phyloP scores from a whole-genome alignment of 2,329 filamentous ascomycete species.

The Arthroderma sp. region DNA sequence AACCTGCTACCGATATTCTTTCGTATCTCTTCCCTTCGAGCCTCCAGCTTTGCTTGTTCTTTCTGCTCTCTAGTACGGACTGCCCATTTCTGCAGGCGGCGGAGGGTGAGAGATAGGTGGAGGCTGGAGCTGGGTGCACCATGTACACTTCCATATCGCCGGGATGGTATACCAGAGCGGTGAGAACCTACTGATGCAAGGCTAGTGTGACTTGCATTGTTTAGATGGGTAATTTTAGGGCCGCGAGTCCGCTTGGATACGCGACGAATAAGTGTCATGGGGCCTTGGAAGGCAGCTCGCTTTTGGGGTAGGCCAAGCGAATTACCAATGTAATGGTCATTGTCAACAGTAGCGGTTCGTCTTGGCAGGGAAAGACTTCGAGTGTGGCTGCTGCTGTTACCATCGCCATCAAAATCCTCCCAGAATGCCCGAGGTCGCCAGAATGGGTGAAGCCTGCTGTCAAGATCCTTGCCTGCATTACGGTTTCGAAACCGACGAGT shows the following conservation, averaged over 20 bases:
- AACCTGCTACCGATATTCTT: slow-evolving; percentile 39
- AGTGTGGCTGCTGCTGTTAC: slow-evolving; percentile 16
- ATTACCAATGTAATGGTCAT: slow-evolving; percentile 37
- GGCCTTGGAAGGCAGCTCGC: slow-evolving; percentile 31
- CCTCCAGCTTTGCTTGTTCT: slow-evolving; percentile 37
- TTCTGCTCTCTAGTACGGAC: slow-evolving; percentile 29
- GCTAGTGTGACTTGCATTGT: slow-evolving; percentile 14
- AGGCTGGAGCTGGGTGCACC: slow-evolving; percentile 17
- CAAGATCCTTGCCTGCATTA: slow-evolving; percentile 30
- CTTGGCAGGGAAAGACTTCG: background rate
- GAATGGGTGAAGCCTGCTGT: slow-evolving; percentile 44
- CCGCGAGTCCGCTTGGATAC: slow-evolving; percentile 19
- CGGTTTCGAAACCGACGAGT: slow-evolving; percentile 28
- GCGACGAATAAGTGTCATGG: slow-evolving; percentile 21
- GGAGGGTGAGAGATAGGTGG: slow-evolving; percentile 37
- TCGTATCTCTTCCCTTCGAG: slow-evolving; percentile 39
- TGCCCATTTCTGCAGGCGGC: slow-evolving; percentile 36
- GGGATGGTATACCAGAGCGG: slow-evolving; percentile 12
- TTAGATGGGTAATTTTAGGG: background rate
- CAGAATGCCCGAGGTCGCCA: slow-evolving; percentile 53
- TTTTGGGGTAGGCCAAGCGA: slow-evolving; percentile 42
- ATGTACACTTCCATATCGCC: background rate
- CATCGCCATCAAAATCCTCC: slow-evolving; percentile 39
- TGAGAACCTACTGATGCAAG: slow-evolving; percentile 19
- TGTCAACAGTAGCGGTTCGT: slow-evolving; percentile 7